These are phyloP conservation scores for Melaleuca alternifolia DNA, from an alignment of 345 rosid species.

Conservation along the genomic window DNA sequence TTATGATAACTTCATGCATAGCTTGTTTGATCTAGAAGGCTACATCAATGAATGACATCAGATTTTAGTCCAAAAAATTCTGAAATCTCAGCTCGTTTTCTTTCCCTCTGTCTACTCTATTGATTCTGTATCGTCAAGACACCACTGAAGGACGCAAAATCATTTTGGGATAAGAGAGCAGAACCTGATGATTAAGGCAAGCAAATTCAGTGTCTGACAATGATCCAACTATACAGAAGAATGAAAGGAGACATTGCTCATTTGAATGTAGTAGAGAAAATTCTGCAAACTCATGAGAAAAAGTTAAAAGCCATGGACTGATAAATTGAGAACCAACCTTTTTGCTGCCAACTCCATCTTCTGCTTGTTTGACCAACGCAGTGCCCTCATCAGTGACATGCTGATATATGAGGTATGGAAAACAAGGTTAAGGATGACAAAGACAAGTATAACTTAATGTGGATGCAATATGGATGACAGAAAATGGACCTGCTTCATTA, in stretches of 20 bases:
- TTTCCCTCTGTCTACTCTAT: background rate
- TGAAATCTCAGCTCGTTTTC: constrained; percentile 49
- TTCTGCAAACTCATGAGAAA: background rate
- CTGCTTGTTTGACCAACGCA: constrained; percentile 74
- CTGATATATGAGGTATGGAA: constrained; percentile 19
- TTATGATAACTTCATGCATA: constrained; percentile 10
- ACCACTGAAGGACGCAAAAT: background rate
- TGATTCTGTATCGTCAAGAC: background rate
- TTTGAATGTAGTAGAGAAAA: background rate
- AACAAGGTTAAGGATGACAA: background rate
- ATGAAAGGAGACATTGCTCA: background rate
- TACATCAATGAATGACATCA: background rate
- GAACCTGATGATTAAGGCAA: background rate
- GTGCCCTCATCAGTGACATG: constrained; percentile 80
- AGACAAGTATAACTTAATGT: background rate
- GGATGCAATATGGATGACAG: background rate
- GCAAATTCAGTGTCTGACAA: background rate
- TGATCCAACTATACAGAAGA: background rate
- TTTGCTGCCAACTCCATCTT: constrained; percentile 74
- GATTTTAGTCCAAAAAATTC: constrained; percentile 29
- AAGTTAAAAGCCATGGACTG: background rate
- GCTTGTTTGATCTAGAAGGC: background rate
- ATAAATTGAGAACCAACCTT: background rate
- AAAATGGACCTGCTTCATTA: constrained; percentile 71
- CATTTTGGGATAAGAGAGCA: background rate